Evolutionary conservation across 2,329 filamentous ascomycete genomes (phyloP).

Genomic region (Endocalyx cinctus): DNA sequence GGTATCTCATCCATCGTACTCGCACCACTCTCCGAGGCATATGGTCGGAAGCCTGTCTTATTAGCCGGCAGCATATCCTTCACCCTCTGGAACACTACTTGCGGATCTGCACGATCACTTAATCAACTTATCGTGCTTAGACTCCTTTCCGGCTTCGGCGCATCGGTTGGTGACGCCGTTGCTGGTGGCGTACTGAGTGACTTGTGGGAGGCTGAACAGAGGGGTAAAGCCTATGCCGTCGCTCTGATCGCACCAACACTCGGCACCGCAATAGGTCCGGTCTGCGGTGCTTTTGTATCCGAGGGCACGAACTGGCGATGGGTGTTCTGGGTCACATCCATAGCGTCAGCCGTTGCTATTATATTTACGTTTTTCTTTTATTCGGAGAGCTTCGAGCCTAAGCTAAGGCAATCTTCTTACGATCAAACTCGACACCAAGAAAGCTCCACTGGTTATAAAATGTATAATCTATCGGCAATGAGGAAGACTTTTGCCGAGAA

Average conservation of each 20-base stretch:
- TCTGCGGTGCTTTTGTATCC: slow-evolving; percentile 61
- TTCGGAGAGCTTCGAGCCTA: slow-evolving; percentile 57
- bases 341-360: slow-evolving; percentile 52
- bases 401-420: no score
- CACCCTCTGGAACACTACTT: slow-evolving; percentile 11
- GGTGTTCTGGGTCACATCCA: slow-evolving; percentile 63
- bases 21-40: slow-evolving; percentile 41
- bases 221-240: slow-evolving; percentile 54
- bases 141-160: slow-evolving; percentile 10
- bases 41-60: slow-evolving; percentile 25
- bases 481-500: slow-evolving; percentile 1
- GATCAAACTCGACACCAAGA: slow-evolving; percentile 2
- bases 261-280: slow-evolving; percentile 61
- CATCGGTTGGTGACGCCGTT: slow-evolving; percentile 6
- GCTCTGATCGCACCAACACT: slow-evolving; percentile 59
- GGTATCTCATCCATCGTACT: slow-evolving; percentile 30
- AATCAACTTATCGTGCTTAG: slow-evolving; percentile 9
- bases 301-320: slow-evolving; percentile 63
- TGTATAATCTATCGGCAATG: neutral
- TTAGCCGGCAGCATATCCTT: slow-evolving; percentile 4
- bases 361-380: slow-evolving; percentile 53
- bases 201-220: slow-evolving; percentile 51
- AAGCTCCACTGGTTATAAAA: slow-evolving; percentile 2
- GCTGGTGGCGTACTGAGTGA: slow-evolving; percentile 30
- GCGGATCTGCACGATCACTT: slow-evolving; percentile 6